These are phyloP conservation scores for Colletotrichum chlorophyti DNA, from an alignment of 2,329 filamentous ascomycete species.

Conservation along the genomic window DNA sequence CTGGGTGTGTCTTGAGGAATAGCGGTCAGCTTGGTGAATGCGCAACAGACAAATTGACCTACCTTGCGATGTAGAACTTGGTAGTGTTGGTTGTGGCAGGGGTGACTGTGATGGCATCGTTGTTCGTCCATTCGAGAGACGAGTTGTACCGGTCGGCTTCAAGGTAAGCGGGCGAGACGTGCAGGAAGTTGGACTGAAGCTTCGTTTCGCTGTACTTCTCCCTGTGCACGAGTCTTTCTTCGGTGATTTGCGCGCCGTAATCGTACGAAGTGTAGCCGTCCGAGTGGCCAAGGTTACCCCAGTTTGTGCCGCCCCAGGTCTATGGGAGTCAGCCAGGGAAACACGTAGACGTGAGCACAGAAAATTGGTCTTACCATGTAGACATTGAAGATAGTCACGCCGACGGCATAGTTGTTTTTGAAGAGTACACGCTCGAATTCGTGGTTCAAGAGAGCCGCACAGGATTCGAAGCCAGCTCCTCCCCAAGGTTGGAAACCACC, in stretches of 20 bases:
- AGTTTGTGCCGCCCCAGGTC: constrained; percentile 77
- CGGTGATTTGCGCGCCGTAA: constrained; percentile 60
- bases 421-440: constrained; percentile 78
- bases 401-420: constrained; percentile 72
- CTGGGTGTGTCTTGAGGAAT: constrained; percentile 63
- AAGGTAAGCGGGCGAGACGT: constrained; percentile 71
- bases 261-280: constrained; percentile 62
- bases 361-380: constrained; percentile 68
- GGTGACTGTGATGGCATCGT: constrained; percentile 61
- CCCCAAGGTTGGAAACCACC: constrained; percentile 76
- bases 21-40: background rate
- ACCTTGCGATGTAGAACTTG: constrained; percentile 58
- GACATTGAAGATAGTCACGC: constrained; percentile 69
- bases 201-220: constrained; percentile 81
- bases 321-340: constrained; percentile 30
- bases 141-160: constrained; percentile 54
- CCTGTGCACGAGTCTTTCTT: constrained; percentile 68
- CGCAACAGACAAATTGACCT: background rate
- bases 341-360: too few relatives aligned
- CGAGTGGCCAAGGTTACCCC: constrained; percentile 75
- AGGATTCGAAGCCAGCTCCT: constrained; percentile 70
- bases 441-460: constrained; percentile 65
- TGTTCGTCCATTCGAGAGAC: constrained; percentile 38
- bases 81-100: constrained; percentile 61
- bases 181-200: constrained; percentile 73